These are phyloP conservation scores for Helicostylum pulchrum DNA, from an alignment of 192 early-diverging fungal species.

Conservation along the genomic window DNA sequence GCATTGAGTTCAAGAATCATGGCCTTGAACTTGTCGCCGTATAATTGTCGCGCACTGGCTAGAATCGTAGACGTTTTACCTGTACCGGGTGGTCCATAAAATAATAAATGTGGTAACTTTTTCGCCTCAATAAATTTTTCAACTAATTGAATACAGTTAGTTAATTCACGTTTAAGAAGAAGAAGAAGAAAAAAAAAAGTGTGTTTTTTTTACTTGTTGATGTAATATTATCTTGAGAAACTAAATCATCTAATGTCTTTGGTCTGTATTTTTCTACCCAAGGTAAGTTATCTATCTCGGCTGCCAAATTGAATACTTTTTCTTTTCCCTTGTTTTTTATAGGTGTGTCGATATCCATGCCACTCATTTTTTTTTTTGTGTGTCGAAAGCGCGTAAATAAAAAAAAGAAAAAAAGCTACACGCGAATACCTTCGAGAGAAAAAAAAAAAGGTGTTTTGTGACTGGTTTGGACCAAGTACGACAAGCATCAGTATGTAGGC, in stretches of 20 bases:
- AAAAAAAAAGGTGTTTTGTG: too few relatives aligned
- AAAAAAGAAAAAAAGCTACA: too few relatives aligned
- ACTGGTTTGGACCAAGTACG: too few relatives aligned
- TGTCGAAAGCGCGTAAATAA: too few relatives aligned
- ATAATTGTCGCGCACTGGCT: conserved; percentile 87
- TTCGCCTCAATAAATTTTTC: conserved; percentile 88
- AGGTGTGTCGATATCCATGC: not conserved
- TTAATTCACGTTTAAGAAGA: conserved; percentile 41
- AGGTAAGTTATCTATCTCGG: conserved; percentile 26
- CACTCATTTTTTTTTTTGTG: conserved; percentile 6
- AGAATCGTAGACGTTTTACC: conserved; percentile 97
- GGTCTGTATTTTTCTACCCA: conserved; percentile 98
- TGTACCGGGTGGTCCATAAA: conserved; percentile 98
- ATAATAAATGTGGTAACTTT: conserved; percentile 90
- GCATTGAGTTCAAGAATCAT: conserved; percentile 98
- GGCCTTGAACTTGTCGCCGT: conserved; percentile 74
- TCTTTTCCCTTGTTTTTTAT: conserved; percentile 32
- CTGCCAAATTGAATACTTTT: conserved; percentile 10
- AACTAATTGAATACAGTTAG: too few relatives aligned
- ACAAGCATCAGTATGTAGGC: too few relatives aligned
- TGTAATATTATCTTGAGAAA: conserved; percentile 92
- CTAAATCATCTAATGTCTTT: conserved; percentile 80
- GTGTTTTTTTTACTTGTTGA: too few relatives aligned
- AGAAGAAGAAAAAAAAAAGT: too few relatives aligned
- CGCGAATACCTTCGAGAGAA: too few relatives aligned